A percentile compares a stretch with the other conserved stretches of the same genome.
These are phyloP conservation scores for Calocybe gangraenosa DNA, from an alignment of 768 basidiomycete genomes.

Conservation along the genomic window DNA sequence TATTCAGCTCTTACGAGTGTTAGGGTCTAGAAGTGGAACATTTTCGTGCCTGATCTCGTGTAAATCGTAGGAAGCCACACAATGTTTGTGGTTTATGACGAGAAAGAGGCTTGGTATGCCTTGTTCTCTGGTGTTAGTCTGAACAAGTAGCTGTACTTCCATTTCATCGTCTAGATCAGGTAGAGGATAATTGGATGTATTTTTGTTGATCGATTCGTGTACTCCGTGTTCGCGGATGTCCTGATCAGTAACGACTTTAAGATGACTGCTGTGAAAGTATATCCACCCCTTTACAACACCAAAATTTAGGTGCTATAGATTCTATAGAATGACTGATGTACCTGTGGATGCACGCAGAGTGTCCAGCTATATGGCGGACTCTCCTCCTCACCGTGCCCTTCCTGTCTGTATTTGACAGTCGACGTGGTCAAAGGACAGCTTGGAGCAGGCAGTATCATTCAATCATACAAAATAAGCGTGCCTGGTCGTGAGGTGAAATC, in stretches of 20 bases:
- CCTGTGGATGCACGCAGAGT: slow-evolving; percentile 37
- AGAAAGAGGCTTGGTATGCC: slow-evolving; percentile 28
- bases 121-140: slow-evolving; percentile 14
- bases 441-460: background rate
- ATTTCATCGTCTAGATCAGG: slow-evolving; percentile 32
- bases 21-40: slow-evolving; percentile 22
- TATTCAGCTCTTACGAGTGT: slow-evolving; percentile 17
- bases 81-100: slow-evolving; percentile 42
- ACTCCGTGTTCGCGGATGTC: slow-evolving; percentile 39
- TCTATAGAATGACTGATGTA: slow-evolving; percentile 9
- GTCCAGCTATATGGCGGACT: slow-evolving; percentile 28
- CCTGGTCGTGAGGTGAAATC: slow-evolving; percentile 6
- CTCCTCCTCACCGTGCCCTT: slow-evolving; percentile 10
- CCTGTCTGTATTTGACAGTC: slow-evolving; percentile 12
- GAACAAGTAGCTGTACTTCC: slow-evolving; percentile 39
- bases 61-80: slow-evolving; percentile 38
- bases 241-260: slow-evolving; percentile 44
- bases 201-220: slow-evolving; percentile 24
- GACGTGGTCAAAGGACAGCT: background rate
- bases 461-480: slow-evolving; percentile 7
- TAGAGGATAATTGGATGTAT: slow-evolving; percentile 24
- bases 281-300: slow-evolving; percentile 46
- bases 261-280: slow-evolving; percentile 40
- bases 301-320: background rate
- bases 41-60: slow-evolving; percentile 27